Conservation (phyloP, 2,329 filamentous ascomycete species). For the Basipetospora chlamydospora region DNA sequence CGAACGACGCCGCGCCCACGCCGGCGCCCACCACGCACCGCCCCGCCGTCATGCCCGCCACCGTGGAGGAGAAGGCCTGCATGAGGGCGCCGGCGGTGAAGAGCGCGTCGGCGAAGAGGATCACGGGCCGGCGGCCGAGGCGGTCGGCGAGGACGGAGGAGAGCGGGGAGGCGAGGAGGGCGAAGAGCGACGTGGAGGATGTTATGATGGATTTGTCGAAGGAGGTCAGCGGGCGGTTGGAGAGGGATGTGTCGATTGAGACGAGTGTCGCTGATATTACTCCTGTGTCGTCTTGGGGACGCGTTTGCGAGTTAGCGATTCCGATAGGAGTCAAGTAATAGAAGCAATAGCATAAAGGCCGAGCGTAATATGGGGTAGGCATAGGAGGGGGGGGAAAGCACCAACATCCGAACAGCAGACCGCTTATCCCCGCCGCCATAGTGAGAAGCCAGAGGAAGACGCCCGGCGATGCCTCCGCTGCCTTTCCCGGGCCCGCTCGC, state of each 20-base stretch:
- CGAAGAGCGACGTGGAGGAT: slow-evolving; percentile 52
- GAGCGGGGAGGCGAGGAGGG: slow-evolving; percentile 47
- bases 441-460: slow-evolving; percentile 47
- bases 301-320: too few species aligned
- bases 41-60: slow-evolving; percentile 51
- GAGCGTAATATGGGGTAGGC: background rate
- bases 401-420: slow-evolving; percentile 53
- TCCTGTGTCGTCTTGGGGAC: slow-evolving; percentile 55
- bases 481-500: background rate
- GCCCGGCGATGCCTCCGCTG: slow-evolving; percentile 18
- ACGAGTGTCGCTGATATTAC: slow-evolving; percentile 56
- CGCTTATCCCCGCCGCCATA: slow-evolving; percentile 50
- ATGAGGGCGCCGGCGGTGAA: slow-evolving; percentile 54
- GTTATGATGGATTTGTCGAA: slow-evolving; percentile 59
- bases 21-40: slow-evolving; percentile 56
- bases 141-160: slow-evolving; percentile 49
- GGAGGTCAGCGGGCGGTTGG: slow-evolving; percentile 38
- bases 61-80: slow-evolving; percentile 44
- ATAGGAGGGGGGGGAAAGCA: slow-evolving; percentile 6
- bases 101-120: slow-evolving; percentile 48
- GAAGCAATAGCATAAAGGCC: too few species aligned
- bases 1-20: slow-evolving; percentile 64
- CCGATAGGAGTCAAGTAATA: slow-evolving; percentile 1
- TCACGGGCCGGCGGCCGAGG: slow-evolving; percentile 46
- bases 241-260: slow-evolving; percentile 46